Base-by-base conservation (phyloP, 345 rosid species). In the Limnanthes douglasii region DNA sequence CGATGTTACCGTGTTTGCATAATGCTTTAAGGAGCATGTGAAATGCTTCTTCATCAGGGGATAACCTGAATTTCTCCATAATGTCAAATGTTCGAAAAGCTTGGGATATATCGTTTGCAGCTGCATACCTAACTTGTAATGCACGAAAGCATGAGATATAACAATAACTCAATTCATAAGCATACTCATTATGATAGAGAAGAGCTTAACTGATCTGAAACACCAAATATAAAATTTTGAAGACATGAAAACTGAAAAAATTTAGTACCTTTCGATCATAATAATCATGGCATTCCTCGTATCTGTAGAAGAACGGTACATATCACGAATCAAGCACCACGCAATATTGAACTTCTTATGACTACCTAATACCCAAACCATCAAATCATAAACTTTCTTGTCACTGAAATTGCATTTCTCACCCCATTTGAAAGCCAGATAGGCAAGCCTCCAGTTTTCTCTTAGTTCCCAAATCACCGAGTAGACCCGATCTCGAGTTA, bases 21-120 rank as follows among this genome's bases (percentile, higher is more conserved):
- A 88, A 73, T 18, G 70, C 51, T 39, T 37, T 46, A 24, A 88
- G 19, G 34, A 76, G 65, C 29, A 48, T 44, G 29, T 31, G 43
- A 50, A 70, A 83, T n/a, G 86, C 86, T 61, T 83, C 93, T 46
- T 78, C 76, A 43, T 83, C 95, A 3, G 83, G 93, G 5, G 48
- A 41, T 43, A 62, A 45, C 54, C 72, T 67, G 57, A 78, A 88
- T 60, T 70, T 83, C 55, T 76, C 93, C 90, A 83, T 76, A 4
- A 70, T 27, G 33, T 62, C 56, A 17, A 88, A 78, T 0, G 93
- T 62, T 20, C 60, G 31, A 37, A 88, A 69, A 24, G 97, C 95
- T 49, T 76, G 76, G 34, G 66, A 54, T 11, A 81, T 75, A 54
- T 69, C 66, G 56, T 80, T 51, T 34, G 81, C 75, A 33, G 90